phyloP scores from a whole-genome alignment of 148 eudicot species.

The Chenopodium suecicum region DNA sequence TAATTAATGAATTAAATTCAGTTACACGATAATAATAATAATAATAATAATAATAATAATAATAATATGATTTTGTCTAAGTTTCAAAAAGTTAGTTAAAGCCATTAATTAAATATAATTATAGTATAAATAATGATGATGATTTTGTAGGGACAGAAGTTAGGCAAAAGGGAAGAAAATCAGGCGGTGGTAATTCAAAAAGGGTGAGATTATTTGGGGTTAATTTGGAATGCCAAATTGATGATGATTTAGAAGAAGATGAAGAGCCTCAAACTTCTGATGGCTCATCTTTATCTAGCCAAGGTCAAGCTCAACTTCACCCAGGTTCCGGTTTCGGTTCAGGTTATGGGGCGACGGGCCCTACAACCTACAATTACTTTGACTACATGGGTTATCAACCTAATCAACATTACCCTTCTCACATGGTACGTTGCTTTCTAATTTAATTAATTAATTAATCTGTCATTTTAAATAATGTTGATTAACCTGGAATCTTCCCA shows the following conservation, averaged over 20 bases:
- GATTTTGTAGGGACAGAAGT: constrained; percentile 24
- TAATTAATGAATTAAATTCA: neutral
- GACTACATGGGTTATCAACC: constrained; percentile 31
- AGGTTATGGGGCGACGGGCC: constrained; percentile 24
- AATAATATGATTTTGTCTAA: neutral
- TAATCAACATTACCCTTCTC: constrained; percentile 26
- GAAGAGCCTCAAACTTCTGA: constrained; percentile 37
- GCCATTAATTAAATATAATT: no score
- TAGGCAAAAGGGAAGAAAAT: constrained; percentile 22
- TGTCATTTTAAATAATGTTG: neutral
- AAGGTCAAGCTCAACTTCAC: constrained; percentile 23
- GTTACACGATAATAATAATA: constrained; percentile 3
- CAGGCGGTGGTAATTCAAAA: constrained; percentile 36
- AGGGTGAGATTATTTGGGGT: constrained; percentile 75
- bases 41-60: neutral
- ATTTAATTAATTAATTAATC: neutral
- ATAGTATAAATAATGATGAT: neutral
- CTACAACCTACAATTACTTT: constrained; percentile 23
- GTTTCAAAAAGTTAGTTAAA: neutral
- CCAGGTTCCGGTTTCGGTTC: neutral
- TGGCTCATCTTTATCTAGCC: constrained; percentile 54
- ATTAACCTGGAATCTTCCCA: constrained; percentile 17
- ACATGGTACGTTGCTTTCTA: constrained; percentile 41
- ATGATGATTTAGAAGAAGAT: constrained; percentile 13
- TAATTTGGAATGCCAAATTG: constrained; percentile 60